These are phyloP conservation scores for Trypanosoma boissoni DNA, from an alignment of 208 protist genomes.

Conservation along the genomic window DNA sequence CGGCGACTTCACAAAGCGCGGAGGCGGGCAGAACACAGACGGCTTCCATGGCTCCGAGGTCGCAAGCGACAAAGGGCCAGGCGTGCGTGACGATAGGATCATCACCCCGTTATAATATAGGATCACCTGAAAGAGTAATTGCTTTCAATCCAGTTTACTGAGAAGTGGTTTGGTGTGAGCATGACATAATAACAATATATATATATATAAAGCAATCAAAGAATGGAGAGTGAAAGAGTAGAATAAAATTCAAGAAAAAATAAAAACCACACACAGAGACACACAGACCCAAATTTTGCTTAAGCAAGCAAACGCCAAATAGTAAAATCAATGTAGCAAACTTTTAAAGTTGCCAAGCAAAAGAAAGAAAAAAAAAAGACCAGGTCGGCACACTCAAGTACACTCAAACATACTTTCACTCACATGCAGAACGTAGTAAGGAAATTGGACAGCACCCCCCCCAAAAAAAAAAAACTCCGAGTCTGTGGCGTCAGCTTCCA, in stretches of 20 bases:
- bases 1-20: constrained; percentile 26
- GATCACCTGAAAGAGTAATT: neutral
- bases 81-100: constrained; percentile 3
- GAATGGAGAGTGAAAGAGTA: constrained; percentile 6
- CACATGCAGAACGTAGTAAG: too few relatives aligned
- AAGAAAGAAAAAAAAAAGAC: constrained; percentile 11
- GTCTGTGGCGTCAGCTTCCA: neutral
- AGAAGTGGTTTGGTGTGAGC: too few relatives aligned
- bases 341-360: too few relatives aligned
- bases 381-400: neutral
- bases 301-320: too few relatives aligned
- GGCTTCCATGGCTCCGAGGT: constrained; percentile 52
- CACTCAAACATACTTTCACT: too few relatives aligned
- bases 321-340: too few relatives aligned
- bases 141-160: neutral
- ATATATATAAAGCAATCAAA: constrained; percentile 8
- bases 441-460: too few relatives aligned
- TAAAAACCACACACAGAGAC: constrained; percentile 3
- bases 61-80: constrained; percentile 40
- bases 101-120: neutral
- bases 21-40: constrained; percentile 69
- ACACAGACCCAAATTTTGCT: too few relatives aligned
- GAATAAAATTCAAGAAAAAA: constrained; percentile 22
- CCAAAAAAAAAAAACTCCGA: too few relatives aligned
- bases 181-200: constrained; percentile 17